A percentile compares a stretch with the other conserved stretches of the same genome.
These are phyloP conservation scores for Hypoxylon sp. DNA, from an alignment of 2,329 filamentous ascomycete species.

Conservation along the genomic window DNA sequence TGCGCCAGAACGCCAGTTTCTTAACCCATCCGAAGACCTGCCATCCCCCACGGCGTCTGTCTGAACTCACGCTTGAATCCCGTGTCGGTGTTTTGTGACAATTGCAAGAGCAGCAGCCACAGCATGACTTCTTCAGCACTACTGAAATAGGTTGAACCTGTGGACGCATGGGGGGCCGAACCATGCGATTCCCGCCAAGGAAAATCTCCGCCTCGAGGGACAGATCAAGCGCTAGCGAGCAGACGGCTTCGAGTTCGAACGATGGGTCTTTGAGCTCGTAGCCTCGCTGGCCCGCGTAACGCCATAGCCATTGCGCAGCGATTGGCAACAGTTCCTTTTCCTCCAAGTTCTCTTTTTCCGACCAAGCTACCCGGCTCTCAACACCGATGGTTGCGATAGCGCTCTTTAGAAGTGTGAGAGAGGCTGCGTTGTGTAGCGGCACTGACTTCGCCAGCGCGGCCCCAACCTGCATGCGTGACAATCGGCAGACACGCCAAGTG, in stretches of 20 bases:
- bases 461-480: slow-evolving; percentile 4
- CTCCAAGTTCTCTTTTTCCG: slow-evolving; percentile 22
- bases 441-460: background rate
- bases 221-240: slow-evolving; percentile 34
- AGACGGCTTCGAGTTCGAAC: slow-evolving; percentile 39
- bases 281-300: slow-evolving; percentile 39
- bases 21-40: slow-evolving; percentile 34
- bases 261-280: slow-evolving; percentile 32
- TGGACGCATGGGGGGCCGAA: background rate
- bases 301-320: slow-evolving; percentile 46
- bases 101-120: slow-evolving; percentile 38
- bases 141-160: background rate
- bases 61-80: slow-evolving; percentile 19
- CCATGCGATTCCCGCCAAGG: background rate
- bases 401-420: slow-evolving; percentile 35
- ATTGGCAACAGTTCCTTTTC: slow-evolving; percentile 30
- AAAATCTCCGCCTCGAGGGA: slow-evolving; percentile 31
- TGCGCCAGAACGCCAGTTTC: slow-evolving; percentile 48
- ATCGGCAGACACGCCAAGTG: slow-evolving; percentile 46
- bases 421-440: slow-evolving; percentile 28
- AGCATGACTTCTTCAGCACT: slow-evolving; percentile 13
- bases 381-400: slow-evolving; percentile 20
- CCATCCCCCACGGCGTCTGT: slow-evolving; percentile 15
- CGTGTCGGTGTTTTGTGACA: slow-evolving; percentile 25
- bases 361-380: slow-evolving; percentile 28